phyloP scores from a whole-genome alignment of 257 asterid genomes.

The Anisodus acutangulus region DNA sequence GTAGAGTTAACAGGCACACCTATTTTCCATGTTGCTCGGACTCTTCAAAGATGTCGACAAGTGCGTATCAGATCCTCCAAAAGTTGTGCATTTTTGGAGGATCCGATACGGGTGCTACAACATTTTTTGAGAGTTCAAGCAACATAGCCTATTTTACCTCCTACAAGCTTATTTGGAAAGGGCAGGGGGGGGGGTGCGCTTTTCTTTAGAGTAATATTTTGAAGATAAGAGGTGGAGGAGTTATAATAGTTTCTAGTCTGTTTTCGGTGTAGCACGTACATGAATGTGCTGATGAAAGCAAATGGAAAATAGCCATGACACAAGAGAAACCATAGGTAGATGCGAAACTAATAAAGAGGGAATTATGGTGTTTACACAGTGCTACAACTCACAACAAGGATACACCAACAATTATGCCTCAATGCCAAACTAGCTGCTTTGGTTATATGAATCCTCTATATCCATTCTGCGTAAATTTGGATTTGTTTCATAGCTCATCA shows the following conservation, averaged over 20 bases:
- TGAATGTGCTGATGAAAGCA: not conserved
- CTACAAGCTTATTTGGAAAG: not conserved
- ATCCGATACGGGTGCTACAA: too few species aligned
- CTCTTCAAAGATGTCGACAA: too few species aligned
- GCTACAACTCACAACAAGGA: not conserved
- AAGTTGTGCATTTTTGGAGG: too few species aligned
- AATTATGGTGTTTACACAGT: not conserved
- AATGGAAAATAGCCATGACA: not conserved
- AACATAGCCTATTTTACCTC: not conserved
- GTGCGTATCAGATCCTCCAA: too few species aligned
- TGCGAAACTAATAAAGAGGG: not conserved
- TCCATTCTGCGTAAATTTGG: not conserved
- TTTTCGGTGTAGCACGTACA: not conserved
- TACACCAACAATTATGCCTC: not conserved
- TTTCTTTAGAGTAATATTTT: not conserved
- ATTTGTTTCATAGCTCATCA: not conserved
- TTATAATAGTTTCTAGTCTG: not conserved
- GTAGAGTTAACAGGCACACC: not conserved
- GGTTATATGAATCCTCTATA: constrained; percentile 7
- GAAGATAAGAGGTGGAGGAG: not conserved
- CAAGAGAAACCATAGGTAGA: constrained; percentile 15
- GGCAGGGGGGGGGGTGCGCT: not conserved
- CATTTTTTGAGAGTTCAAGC: too few species aligned
- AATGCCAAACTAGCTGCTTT: not conserved
- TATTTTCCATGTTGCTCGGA: too few species aligned